phyloP scores from a whole-genome alignment of 2,329 filamentous ascomycete species.

The Alternaria sp. region DNA sequence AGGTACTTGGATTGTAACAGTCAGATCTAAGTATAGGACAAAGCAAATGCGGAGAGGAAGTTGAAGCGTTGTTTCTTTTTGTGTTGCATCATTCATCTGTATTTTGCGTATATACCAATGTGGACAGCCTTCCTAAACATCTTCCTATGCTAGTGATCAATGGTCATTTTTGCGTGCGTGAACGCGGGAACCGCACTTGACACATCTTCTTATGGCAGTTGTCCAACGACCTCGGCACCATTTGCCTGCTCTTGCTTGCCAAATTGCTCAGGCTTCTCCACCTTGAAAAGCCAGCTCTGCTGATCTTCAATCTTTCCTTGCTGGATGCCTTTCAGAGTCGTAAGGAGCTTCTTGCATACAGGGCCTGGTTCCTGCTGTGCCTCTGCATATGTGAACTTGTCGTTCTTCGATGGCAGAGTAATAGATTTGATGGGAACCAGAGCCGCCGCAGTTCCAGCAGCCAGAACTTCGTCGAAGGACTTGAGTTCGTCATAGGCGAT shows the following conservation, averaged over 20 bases:
- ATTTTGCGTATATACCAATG: slow-evolving; percentile 2
- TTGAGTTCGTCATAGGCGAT: slow-evolving; percentile 71
- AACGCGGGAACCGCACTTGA: neutral
- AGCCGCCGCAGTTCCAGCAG: slow-evolving; percentile 88
- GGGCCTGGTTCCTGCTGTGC: slow-evolving; percentile 75
- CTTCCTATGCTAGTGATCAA: neutral
- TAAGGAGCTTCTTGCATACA: slow-evolving; percentile 74
- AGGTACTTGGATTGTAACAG: neutral
- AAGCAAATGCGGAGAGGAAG: neutral
- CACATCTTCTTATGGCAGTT: slow-evolving; percentile 38
- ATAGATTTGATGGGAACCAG: slow-evolving; percentile 93
- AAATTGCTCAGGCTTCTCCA: slow-evolving; percentile 54
- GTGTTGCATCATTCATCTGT: slow-evolving; percentile 1
- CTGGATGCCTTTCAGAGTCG: slow-evolving; percentile 85
- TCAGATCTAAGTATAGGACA: neutral
- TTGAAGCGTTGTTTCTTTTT: neutral
- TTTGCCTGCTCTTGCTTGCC: slow-evolving; percentile 30
- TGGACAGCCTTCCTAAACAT: neutral
- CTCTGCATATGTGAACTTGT: slow-evolving; percentile 65
- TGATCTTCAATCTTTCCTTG: slow-evolving; percentile 78
- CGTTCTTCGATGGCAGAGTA: slow-evolving; percentile 69
- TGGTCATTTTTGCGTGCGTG: neutral
- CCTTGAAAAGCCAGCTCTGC: slow-evolving; percentile 73
- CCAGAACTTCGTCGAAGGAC: slow-evolving; percentile 80
- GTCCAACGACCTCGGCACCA: slow-evolving; percentile 45